A percentile compares a stretch with the other conserved stretches of the same genome.
These are phyloP conservation scores for Phytopythium chamaehyphon DNA, from an alignment of 352 stramenopile genomes.

Conservation along the genomic window DNA sequence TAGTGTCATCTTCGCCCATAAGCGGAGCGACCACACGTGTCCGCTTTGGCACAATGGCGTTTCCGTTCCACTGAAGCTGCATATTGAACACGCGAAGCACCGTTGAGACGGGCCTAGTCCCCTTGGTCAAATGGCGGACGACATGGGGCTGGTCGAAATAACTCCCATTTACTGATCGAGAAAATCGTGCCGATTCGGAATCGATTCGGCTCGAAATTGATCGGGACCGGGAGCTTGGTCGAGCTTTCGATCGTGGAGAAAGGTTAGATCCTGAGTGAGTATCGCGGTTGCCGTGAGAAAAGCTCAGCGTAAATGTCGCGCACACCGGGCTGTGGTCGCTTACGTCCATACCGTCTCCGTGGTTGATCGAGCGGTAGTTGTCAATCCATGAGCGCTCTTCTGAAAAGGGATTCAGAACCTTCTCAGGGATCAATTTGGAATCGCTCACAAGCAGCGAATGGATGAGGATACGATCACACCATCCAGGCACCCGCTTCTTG, in stretches of 20 bases:
- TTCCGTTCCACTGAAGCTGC: conserved; percentile 65
- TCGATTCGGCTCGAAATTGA: conserved; percentile 30
- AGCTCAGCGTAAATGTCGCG: conserved; percentile 73
- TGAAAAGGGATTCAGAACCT: conserved; percentile 57
- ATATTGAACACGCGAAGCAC: conserved; percentile 76
- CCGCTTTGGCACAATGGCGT: conserved; percentile 74
- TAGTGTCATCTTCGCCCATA: conserved; percentile 59
- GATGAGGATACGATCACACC: conserved; percentile 85
- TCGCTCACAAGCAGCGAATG: conserved; percentile 78
- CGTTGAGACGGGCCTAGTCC: conserved; percentile 53
- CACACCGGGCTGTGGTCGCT: conserved; percentile 82
- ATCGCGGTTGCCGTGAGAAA: conserved; percentile 26
- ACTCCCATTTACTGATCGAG: conserved; percentile 36
- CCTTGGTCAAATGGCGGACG: conserved; percentile 54
- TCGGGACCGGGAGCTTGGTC: conserved; percentile 39
- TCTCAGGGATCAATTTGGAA: conserved; percentile 76
- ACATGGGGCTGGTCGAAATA: conserved; percentile 80
- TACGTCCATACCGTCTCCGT: conserved; percentile 77
- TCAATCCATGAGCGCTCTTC: conserved; percentile 42
- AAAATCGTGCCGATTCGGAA: conserved; percentile 18
- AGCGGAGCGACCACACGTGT: conserved; percentile 70
- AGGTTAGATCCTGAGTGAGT: conserved; percentile 1
- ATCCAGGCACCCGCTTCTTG: conserved; percentile 86
- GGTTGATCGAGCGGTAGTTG: conserved; percentile 82
- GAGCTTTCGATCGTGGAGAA: conserved; percentile 6